Conservation (phyloP, 78 protist genomes). For the Dictyostelium discoideum region DNA sequence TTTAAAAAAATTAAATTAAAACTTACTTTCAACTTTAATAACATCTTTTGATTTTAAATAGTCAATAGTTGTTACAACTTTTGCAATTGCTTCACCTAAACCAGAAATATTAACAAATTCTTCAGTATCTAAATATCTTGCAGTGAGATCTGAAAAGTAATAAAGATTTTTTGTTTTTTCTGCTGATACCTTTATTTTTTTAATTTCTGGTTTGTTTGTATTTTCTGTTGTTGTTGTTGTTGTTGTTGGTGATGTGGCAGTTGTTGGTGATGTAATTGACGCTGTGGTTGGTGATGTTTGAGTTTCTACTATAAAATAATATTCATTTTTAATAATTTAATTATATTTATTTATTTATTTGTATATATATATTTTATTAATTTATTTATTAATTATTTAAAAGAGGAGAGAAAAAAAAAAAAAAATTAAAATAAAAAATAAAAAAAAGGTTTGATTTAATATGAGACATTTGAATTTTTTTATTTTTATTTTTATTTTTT, state of each 20-base stretch:
- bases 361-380: no score
- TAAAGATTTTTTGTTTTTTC: conserved; percentile 25
- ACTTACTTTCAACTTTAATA: conserved; percentile 34
- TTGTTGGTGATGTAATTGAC: not conserved
- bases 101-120: conserved; percentile 54
- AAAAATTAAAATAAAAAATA: no score
- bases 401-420: no score
- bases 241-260: not conserved
- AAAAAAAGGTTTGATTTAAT: not conserved
- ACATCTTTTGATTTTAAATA: conserved; percentile 32
- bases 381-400: no score
- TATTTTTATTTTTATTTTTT: no score
- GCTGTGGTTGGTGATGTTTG: not conserved
- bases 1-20: not conserved
- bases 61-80: conserved; percentile 54
- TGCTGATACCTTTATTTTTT: conserved; percentile 50
- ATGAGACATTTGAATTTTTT: not conserved
- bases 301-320: not conserved
- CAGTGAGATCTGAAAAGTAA: conserved; percentile 54
- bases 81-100: conserved; percentile 63
- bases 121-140: conserved; percentile 60
- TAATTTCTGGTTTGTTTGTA: not conserved
- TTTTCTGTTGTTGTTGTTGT: not conserved
- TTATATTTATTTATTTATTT: no score
- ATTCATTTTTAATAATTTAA: not conserved